These are phyloP conservation scores for Bathelium albidoporum DNA, from an alignment of 495 filamentous ascomycete species.

Conservation along the genomic window DNA sequence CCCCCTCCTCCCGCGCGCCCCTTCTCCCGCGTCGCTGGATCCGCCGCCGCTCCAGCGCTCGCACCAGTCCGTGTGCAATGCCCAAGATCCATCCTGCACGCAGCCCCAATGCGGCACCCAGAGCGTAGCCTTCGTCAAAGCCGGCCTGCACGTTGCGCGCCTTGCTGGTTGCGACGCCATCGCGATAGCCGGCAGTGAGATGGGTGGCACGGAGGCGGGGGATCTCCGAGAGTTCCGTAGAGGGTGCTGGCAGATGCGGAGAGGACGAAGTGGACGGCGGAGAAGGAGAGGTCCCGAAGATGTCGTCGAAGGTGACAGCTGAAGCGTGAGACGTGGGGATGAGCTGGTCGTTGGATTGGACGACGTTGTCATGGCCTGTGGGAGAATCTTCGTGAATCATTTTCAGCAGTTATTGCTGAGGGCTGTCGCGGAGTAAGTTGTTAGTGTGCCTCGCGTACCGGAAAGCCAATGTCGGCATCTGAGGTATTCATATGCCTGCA, in stretches of 20 bases:
- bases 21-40: conserved; percentile 21
- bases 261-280: too few relatives aligned
- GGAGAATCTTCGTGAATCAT: not conserved
- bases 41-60: conserved; percentile 18
- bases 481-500: too few relatives aligned
- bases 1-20: not conserved
- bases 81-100: conserved; percentile 61
- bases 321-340: not conserved
- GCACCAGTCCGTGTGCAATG: conserved; percentile 53
- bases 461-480: too few relatives aligned
- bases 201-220: conserved; percentile 66
- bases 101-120: conserved; percentile 70
- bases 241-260: too few relatives aligned
- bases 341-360: not conserved
- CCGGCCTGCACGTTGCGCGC: conserved; percentile 59
- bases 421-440: too few relatives aligned
- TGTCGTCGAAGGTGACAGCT: conserved; percentile 25
- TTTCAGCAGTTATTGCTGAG: not conserved
- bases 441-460: too few relatives aligned
- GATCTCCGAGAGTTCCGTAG: conserved; percentile 52
- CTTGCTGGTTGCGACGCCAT: conserved; percentile 69
- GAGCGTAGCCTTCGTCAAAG: conserved; percentile 76
- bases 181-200: conserved; percentile 79
- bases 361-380: not conserved
- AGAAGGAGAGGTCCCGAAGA: conserved; percentile 29